A percentile compares a stretch with the other conserved stretches of the same genome.
Conservation (phyloP, 768 basidiomycete species). For the Fibroporia radiculosa region DNA sequence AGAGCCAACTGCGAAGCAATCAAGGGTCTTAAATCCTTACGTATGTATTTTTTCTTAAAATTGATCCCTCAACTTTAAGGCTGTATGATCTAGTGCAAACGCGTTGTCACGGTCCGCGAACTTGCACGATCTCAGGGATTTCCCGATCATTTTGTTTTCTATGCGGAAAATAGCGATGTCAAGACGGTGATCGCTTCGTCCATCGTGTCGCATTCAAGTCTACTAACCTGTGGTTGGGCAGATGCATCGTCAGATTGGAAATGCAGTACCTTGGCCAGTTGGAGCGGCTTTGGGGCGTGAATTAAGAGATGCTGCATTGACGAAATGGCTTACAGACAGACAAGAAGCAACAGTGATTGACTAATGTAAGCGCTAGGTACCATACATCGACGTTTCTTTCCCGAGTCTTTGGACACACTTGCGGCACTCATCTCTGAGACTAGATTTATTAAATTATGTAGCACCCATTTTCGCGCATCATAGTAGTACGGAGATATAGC, state of each 20-base stretch:
- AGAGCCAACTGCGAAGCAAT: slow-evolving; percentile 73
- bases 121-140: slow-evolving; percentile 78
- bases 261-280: slow-evolving; percentile 68
- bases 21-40: slow-evolving; percentile 57
- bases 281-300: slow-evolving; percentile 58
- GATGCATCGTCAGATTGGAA: slow-evolving; percentile 80
- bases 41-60: slow-evolving; percentile 28
- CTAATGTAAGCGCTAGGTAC: not conserved
- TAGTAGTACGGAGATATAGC: no score
- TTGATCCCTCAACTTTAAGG: not conserved
- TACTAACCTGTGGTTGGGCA: slow-evolving; percentile 24
- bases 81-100: slow-evolving; percentile 43
- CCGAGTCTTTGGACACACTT: no score
- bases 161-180: slow-evolving; percentile 42
- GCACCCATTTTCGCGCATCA: no score
- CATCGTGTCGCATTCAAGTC: not conserved
- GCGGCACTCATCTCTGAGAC: no score
- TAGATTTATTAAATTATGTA: no score
- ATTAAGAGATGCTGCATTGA: slow-evolving; percentile 42
- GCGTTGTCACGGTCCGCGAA: slow-evolving; percentile 70
- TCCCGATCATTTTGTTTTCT: slow-evolving; percentile 65
- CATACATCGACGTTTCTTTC: no score
- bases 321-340: slow-evolving; percentile 38
- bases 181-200: no score
- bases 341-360: slow-evolving; percentile 32